Base-by-base conservation (phyloP, 2,329 filamentous ascomycete species). In the Ophiosphaerella korrae region DNA sequence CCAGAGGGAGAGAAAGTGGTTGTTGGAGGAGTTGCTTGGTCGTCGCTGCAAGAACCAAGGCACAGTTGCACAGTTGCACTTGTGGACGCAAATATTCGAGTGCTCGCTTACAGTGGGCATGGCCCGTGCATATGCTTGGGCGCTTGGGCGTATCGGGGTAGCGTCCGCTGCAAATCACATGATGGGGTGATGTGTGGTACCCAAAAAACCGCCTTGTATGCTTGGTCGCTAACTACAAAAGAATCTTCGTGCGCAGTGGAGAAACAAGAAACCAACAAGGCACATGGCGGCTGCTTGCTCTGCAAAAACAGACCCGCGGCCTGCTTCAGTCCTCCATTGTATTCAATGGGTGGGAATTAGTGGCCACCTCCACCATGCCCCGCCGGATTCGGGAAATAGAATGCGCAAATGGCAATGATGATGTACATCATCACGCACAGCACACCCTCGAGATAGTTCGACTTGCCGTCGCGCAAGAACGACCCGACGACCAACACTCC, bases 401-500 rank as follows among this genome's bases (percentile, higher is more conserved):
- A 87, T 0, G 84, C 81, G 16, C 78, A 78, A 36, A 86, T 77
- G 1, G 84, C 84, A 56, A 88, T 84, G 61, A 87, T 82, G 29
- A 86, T 66, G 64, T 88, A 87, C 9, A 85, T 81, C 45, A 89
- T 82, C 14, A 96, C 84, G 58, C 90, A 90, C 14, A 97, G 81
- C 21, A 85, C 83, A 2, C 92, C 92, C 72, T 97, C 92, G 4
- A 97, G 82, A 67, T 95, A 97, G 68, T 96, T 95, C 54, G 86
- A 90, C 79, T 94, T 93, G 60, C 90, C 86, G 68, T 97, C 92
- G 42, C 91, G 82, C 47, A 97, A 76, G 75, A 96, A 96, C 55
- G 91, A 90, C 1, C 92, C 91, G 2, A 96, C 89, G 0, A 92
- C 90, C 36, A 97, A 79, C 63, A 96, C 93, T 24, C 90, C 85